phyloP scores from a whole-genome alignment of 2,329 filamentous ascomycete genomes.

The Alternaria arbusti region DNA sequence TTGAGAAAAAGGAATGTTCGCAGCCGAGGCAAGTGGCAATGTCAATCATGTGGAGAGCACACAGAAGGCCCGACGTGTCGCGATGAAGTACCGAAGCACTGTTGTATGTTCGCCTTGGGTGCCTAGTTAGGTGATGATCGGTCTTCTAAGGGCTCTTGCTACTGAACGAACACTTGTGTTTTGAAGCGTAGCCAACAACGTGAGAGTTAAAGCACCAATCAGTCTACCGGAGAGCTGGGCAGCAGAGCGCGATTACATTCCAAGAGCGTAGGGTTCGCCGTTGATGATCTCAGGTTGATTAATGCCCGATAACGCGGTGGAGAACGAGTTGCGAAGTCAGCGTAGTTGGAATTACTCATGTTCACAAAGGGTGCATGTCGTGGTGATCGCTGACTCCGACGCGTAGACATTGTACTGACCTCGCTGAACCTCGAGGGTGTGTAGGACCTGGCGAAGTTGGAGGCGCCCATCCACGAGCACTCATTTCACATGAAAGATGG shows the following conservation, averaged over 20 bases:
- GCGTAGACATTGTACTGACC: neutral
- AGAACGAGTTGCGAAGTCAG: neutral
- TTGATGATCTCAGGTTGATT: neutral
- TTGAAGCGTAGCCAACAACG: neutral
- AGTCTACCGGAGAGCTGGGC: neutral
- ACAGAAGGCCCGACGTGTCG: neutral
- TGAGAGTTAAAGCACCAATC: neutral
- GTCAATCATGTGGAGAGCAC: neutral
- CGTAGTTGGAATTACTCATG: neutral
- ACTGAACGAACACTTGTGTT: neutral
- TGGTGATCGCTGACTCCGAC: neutral
- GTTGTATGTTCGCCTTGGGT: neutral
- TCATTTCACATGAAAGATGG: neutral
- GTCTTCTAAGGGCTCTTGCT: neutral
- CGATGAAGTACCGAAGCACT: neutral
- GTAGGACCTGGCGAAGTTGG: neutral
- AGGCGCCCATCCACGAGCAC: neutral
- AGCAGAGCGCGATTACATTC: neutral
- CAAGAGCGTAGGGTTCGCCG: neutral
- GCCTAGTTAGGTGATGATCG: neutral
- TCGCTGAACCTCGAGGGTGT: neutral
- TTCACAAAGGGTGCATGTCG: neutral
- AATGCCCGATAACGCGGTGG: neutral
- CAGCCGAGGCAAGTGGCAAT: neutral
- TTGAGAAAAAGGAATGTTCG: neutral